Evolutionary conservation across 148 eudicot species (phyloP), one percentile per base, ranked within the genome.

Genomic region (Arctostaphylos glauca): DNA sequence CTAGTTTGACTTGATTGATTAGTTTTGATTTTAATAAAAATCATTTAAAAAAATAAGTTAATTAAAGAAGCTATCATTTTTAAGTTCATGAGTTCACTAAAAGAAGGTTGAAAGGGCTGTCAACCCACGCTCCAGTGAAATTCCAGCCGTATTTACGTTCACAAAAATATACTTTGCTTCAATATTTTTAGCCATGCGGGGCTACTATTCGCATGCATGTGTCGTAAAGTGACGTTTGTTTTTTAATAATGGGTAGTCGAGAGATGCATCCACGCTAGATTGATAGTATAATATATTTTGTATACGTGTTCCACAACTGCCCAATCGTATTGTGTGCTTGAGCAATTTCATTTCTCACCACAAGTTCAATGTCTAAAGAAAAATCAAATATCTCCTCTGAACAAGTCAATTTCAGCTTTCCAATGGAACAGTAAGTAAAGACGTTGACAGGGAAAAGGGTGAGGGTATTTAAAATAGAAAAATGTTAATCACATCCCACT

Each of bases 381-480:
- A 46, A 18, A 16, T 73, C 12, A 9, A 44, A 6, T 3, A 9
- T 0, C 7, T 66, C 71, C 25, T 23, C 10, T 38, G 38, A 23
- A 81, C 70, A 50, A 43, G 56, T 41, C 78, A 59, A 46, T 13
- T n/a, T 21, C 75, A 23, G 84, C 49, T 41, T 15, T 55, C 38
- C 6, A 21, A 62, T n/a, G 38, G 31, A n/a, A 58, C 41, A 9
- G 47, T 16, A 31, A 31, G 38, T 19, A 13, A 14, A n/a, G 55
- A 48, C 52, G 23, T 50, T 53, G 58, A 38, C 59, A 8, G 23
- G 14, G 9, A 3, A 78, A 31, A 5, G 18, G 46, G 3, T 21
- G 48, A 47, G 23, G 38, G 46, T 31, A 43, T 25, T 50, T 81
- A 23, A 81, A n/a, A n/a, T n/a, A n/a, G n/a, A n/a, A n/a, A n/a